These are phyloP conservation scores for rapeseed (Brassica napus) DNA, from an alignment of 345 rosid genomes.

Conservation along the genomic window Da-Ae NC_063445.1:19281001-19281500, in stretches of 20 bases:
- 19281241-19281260: neutral
- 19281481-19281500: neutral
- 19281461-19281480: neutral
- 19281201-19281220: neutral
- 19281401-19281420: neutral
- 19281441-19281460: neutral
- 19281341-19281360: neutral
- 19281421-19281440: neutral
- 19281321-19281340: neutral
- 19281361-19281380: neutral
- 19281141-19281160: neutral
- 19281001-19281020: conserved; percentile 32
- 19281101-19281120: conserved; percentile 7
- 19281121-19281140: neutral
- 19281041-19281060: conserved; percentile 31
- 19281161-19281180: neutral
- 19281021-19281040: conserved; percentile 33
- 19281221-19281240: neutral
- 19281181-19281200: neutral
- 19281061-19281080: conserved; percentile 32
- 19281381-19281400: neutral
- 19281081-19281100: conserved; percentile 15
- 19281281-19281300: neutral
- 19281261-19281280: neutral
- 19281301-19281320: neutral